These are phyloP conservation scores for Boletus coffeatus DNA, from an alignment of 1,284 basidiomycete genomes.

Conservation along the genomic window DNA sequence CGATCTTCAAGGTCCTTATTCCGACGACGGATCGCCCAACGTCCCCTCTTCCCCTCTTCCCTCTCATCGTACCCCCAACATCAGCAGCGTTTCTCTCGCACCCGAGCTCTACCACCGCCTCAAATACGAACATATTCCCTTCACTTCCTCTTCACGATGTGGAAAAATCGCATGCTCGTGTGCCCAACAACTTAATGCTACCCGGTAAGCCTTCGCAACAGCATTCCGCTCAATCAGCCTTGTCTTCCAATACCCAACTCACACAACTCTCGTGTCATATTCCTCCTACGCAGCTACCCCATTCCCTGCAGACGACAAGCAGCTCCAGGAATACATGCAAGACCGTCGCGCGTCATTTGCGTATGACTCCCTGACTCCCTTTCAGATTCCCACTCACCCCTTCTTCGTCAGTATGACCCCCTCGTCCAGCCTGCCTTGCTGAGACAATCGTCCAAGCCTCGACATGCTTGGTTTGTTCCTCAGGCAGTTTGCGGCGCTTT, in stretches of 20 bases:
- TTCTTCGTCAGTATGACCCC: slow-evolving; percentile 72
- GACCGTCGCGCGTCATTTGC: slow-evolving; percentile 67
- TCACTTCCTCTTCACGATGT: slow-evolving; percentile 10
- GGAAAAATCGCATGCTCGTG: slow-evolving; percentile 8
- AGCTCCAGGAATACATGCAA: slow-evolving; percentile 65
- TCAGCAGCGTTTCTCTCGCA: slow-evolving; percentile 29
- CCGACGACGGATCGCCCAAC: slow-evolving; percentile 11
- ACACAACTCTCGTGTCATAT: slow-evolving; percentile 17
- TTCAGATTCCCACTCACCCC: not conserved
- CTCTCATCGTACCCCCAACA: slow-evolving; percentile 40
- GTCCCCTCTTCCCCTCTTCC: slow-evolving; percentile 17
- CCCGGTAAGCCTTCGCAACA: slow-evolving; percentile 14
- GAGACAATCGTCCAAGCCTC: slow-evolving; percentile 41
- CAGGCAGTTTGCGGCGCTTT: slow-evolving; percentile 57
- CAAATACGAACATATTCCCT: slow-evolving; percentile 25
- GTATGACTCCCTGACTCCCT: slow-evolving; percentile 34
- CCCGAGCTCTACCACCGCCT: slow-evolving; percentile 18
- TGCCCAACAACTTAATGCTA: not conserved
- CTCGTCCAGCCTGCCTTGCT: slow-evolving; percentile 88
- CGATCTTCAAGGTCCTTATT: slow-evolving; percentile 28
- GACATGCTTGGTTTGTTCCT: slow-evolving; percentile 37
- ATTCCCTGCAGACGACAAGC: slow-evolving; percentile 54
- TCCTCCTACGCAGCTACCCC: slow-evolving; percentile 45
- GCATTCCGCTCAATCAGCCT: slow-evolving; percentile 1
- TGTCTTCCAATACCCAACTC: slow-evolving; percentile 9